Evolutionary conservation across 805 yeast species (phyloP), one percentile per base, ranked within the genome.

Genomic region (Wickerhamiella allomyrinae): DNA sequence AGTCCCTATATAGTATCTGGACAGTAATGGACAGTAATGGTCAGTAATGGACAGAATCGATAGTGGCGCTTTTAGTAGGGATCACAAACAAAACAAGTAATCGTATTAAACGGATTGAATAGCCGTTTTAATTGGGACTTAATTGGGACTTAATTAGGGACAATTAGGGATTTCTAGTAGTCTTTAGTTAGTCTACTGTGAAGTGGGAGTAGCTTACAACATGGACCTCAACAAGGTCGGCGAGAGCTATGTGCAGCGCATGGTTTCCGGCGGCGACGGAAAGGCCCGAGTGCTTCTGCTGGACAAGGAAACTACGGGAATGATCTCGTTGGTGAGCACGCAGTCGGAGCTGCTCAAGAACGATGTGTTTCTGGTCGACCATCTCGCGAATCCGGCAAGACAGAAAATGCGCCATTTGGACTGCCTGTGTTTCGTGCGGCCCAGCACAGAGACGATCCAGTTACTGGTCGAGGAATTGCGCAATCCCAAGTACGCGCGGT

Each of bases 271-370:
- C 24, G 53, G 50, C 33, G 63, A 60, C n/a, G 54, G 58, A 40
- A 59, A 57, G 47, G 77, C 87, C 45, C 75, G 75, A 49, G 94
- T 87, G 22, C 66, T 91, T 29, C 66, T 91, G 31, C 69, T 91
- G 43, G 98, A 91, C 56, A 66, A 71, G 40, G 68, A 69, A 49
- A 89, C 98, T 2, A 82, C 93, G 5, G 70, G 86, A 0, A 76
- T 86, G 20, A 73, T 91, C 19, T 85, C 96, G n/a, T 69, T 91
- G 72, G 76, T 81, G 51, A 74, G 93, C 22, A 81, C 95, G 2
- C 98, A 91, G 57, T 78, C 93, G 2, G 81, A 77, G 43, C 67
- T 91, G 36, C 68, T 91, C 29, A 76, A 79, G 49, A 73, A 83
- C 51, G 94, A 89, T 47, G 74, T 91, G n/a, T 85, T 82, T 46